phyloP scores from a whole-genome alignment of 2,329 filamentous ascomycete species.

The Pseudovirgaria hyperparasitica region DNA sequence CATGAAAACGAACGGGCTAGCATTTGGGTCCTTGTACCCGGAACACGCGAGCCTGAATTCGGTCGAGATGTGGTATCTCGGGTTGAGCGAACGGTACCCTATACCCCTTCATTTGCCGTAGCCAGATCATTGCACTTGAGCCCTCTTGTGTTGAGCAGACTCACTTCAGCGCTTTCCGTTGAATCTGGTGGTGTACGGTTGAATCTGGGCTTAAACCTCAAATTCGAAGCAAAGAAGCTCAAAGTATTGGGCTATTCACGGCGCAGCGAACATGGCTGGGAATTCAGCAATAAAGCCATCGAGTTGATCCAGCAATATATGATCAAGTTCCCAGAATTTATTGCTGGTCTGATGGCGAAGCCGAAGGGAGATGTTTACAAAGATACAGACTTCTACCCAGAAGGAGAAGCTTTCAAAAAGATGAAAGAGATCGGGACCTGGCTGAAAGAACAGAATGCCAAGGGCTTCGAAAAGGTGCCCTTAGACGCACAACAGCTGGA shows the following conservation, averaged over 20 bases:
- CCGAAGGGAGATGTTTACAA: conserved; percentile 73
- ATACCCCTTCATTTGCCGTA: conserved; percentile 80
- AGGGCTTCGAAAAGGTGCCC: conserved; percentile 89
- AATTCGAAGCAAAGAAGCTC: conserved; percentile 89
- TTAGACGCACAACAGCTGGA: conserved; percentile 94
- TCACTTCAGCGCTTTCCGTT: conserved; percentile 88
- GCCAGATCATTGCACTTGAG: conserved; percentile 72
- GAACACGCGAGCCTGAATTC: conserved; percentile 69
- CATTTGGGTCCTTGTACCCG: conserved; percentile 61
- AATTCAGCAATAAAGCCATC: conserved; percentile 80
- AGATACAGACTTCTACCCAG: conserved; percentile 76
- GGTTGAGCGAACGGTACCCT: conserved; percentile 59
- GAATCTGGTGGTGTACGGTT: conserved; percentile 68
- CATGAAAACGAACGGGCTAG: conserved; percentile 66
- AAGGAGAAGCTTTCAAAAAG: conserved; percentile 57
- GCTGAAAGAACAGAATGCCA: conserved; percentile 84
- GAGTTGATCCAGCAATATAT: conserved; percentile 78
- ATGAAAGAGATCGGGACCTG: conserved; percentile 91
- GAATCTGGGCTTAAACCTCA: conserved; percentile 88
- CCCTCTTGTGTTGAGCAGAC: conserved; percentile 81
- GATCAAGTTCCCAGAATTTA: conserved; percentile 88
- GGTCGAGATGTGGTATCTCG: conserved; percentile 58
- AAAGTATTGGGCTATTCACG: conserved; percentile 95
- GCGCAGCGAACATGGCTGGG: conserved; percentile 78
- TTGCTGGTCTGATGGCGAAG: conserved; percentile 74